These are phyloP conservation scores for Naganishia randhawae DNA, from an alignment of 768 basidiomycete species.

Conservation along the genomic window DNA sequence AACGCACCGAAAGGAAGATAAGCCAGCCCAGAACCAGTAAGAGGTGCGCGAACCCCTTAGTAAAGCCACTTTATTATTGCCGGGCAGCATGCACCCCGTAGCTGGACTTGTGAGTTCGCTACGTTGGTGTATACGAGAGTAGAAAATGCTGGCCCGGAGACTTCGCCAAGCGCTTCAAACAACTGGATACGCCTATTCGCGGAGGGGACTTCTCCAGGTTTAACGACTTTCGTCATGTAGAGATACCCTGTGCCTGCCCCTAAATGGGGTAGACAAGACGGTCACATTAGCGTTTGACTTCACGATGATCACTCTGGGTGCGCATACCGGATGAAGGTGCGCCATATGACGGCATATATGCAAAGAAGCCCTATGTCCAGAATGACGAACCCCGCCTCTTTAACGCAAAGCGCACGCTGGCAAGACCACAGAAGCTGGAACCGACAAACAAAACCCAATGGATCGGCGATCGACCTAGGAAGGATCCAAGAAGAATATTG, in stretches of 20 bases:
- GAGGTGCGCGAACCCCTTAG: neutral
- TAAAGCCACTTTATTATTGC: neutral
- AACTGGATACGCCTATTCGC: neutral
- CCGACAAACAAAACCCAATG: neutral
- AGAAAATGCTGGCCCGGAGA: neutral
- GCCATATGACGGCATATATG: neutral
- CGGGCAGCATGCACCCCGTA: neutral
- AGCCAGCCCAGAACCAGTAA: conserved; percentile 10
- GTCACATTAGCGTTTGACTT: neutral
- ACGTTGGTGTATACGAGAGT: conserved; percentile 3
- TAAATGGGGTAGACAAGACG: neutral
- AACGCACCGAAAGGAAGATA: conserved; percentile 1
- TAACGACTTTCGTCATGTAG: neutral
- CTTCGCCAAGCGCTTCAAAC: neutral
- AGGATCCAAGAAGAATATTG: neutral
- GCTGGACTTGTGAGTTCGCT: neutral
- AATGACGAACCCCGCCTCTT: neutral
- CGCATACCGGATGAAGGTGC: neutral
- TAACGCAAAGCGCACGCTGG: neutral
- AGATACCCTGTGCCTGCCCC: neutral
- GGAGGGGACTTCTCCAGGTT: neutral
- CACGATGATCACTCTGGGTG: neutral
- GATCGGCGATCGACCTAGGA: neutral
- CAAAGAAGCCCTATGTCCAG: neutral
- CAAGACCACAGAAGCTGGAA: neutral